Percentiles rank a stretch among this genome's conserved stretches.
Conservation (phyloP, 805 yeast species). For the Metschnikowia colocasiae region DNA sequence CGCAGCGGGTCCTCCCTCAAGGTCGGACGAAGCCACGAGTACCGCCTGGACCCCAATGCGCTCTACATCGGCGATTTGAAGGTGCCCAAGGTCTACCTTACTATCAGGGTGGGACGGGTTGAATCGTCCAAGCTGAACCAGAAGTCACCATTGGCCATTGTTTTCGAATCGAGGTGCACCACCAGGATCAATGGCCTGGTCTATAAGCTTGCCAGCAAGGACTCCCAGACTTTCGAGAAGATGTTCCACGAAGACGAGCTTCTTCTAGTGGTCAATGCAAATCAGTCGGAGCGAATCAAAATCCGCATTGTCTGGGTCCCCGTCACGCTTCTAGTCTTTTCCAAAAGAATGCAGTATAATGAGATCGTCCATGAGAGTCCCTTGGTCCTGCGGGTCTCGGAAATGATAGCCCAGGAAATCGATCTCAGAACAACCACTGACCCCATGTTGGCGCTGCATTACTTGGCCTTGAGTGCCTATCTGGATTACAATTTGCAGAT, state of each 20-base stretch:
- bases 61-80: constrained; percentile 26
- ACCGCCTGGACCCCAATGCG: constrained; percentile 17
- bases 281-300: constrained; percentile 15
- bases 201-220: constrained; percentile 19
- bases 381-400: constrained; percentile 7
- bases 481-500: constrained; percentile 17
- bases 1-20: constrained; percentile 10
- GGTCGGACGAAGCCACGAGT: constrained; percentile 30
- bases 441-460: constrained; percentile 24
- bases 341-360: constrained; percentile 14
- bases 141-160: constrained; percentile 20
- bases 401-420: constrained; percentile 10
- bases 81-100: constrained; percentile 31
- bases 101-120: constrained; percentile 13
- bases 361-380: constrained; percentile 15
- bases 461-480: constrained; percentile 15
- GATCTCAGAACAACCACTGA: constrained; percentile 22
- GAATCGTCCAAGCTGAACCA: background rate
- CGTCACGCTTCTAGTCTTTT: constrained; percentile 16
- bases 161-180: constrained; percentile 29
- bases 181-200: constrained; percentile 26
- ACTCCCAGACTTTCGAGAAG: constrained; percentile 11
- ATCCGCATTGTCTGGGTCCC: constrained; percentile 23
- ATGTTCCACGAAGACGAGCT: constrained; percentile 8
- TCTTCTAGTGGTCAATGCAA: constrained; percentile 16